These are phyloP conservation scores for Tagetes patula DNA, from an alignment of 129 eudicot genomes.

Conservation along the genomic window DNA sequence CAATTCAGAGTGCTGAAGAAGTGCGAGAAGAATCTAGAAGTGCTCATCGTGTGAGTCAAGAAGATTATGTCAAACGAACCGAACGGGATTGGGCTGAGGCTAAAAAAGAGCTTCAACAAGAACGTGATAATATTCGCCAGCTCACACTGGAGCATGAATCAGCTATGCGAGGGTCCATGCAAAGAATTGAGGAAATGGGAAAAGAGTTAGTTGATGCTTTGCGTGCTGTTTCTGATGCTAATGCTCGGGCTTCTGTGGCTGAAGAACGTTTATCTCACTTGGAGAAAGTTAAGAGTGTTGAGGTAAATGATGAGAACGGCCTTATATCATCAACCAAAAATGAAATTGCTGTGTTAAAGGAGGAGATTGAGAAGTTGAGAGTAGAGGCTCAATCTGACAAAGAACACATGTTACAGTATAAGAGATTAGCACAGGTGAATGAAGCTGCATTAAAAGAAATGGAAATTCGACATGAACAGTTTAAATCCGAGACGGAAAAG, in stretches of 20 bases:
- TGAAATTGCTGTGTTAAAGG: constrained; percentile 43
- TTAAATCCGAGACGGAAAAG: constrained; percentile 64
- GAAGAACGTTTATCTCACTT: constrained; percentile 73
- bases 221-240: constrained; percentile 71
- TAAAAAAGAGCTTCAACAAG: constrained; percentile 82
- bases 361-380: constrained; percentile 67
- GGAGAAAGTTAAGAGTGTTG: constrained; percentile 47
- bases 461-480: constrained; percentile 65
- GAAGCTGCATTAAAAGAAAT: constrained; percentile 83
- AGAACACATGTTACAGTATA: constrained; percentile 89
- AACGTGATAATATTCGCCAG: constrained; percentile 63
- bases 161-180: constrained; percentile 61
- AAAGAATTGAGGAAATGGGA: constrained; percentile 69
- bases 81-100: constrained; percentile 99
- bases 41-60: constrained; percentile 64
- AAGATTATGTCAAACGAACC: constrained; percentile 59
- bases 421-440: constrained; percentile 78
- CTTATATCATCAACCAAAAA: constrained; percentile 34
- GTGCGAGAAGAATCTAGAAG: constrained; percentile 87
- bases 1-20: constrained; percentile 80
- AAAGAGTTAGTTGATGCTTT: constrained; percentile 66
- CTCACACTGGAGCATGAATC: constrained; percentile 64
- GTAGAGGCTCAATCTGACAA: constrained; percentile 59
- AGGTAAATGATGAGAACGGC: constrained; percentile 35
- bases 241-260: constrained; percentile 75